Base-by-base conservation (phyloP, 2,329 filamentous ascomycete genomes). In the Trichophyton simii region DNA sequence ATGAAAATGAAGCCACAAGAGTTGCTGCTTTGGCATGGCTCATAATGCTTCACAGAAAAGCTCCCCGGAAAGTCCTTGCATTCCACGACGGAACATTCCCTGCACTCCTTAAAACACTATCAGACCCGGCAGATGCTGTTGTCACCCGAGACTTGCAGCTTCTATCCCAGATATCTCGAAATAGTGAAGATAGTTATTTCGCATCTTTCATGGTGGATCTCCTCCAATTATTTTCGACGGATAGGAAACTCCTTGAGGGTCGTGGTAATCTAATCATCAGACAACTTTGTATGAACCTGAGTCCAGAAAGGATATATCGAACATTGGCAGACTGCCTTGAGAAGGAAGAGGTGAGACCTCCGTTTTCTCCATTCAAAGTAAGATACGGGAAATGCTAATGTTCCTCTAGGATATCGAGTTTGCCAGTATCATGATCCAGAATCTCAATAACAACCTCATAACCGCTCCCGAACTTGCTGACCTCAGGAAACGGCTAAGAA, bases 381-480 rank as follows among this genome's bases (percentile, higher is more conserved):
- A 25, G 20, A 18, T 5, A 18, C n/a, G 7, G 13, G 9, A 28
- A 20, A 48, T 36, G 11, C 50, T 42, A 13, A 38, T 38, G 22
- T 59, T 59, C 2, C 18, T 41, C 38, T 36, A 82, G 75, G 94
- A 99, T 71, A 85, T 99, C 48, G 95, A 99, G 72, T 99, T 99
- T 74, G 92, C 94, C 15, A 96, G 92, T 71, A 97, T 99, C 68
- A 99, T 99, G 94, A 91, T 99, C 34, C 94, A 99, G 73, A 97
- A 97, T 69, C 80, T 99, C 59, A 99, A 99, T 77, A 99, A 99
- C 74, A 99, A 99, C 69, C 85, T 99, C 60, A 96, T 99, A 66
- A 99, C 95, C 1, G 94, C 95, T 0, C 94, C 95, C 0, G 91
- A 99, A 73, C 79, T 99, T 34, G 85, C 89, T 1, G 95, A 97